phyloP scores from a whole-genome alignment of 129 eudicot species.

The Centaurea solstitialis region DNA sequence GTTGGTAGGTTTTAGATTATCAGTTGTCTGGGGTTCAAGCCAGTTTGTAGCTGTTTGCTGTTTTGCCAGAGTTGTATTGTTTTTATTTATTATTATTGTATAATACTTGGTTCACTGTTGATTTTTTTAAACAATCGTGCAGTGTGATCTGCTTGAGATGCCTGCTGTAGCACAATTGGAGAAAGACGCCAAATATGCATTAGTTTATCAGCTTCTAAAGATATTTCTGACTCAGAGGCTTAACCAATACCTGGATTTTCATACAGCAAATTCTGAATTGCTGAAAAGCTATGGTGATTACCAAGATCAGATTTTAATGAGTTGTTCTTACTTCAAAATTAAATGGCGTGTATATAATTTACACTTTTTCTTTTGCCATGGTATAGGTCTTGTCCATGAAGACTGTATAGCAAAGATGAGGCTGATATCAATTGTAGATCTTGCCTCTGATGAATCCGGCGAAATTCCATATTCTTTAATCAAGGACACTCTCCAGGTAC shows the following conservation, averaged over 20 bases:
- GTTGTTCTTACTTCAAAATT: not conserved
- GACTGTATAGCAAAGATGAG: constrained; percentile 84
- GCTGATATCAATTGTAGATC: constrained; percentile 78
- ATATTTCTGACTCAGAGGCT: constrained; percentile 69
- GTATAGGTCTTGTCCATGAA: constrained; percentile 81
- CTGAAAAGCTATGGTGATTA: constrained; percentile 61
- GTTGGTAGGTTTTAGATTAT: not conserved
- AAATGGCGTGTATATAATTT: not conserved
- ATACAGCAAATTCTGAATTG: constrained; percentile 57
- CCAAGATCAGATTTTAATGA: not conserved
- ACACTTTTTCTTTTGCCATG: constrained; percentile 6
- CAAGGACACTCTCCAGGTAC: constrained; percentile 68
- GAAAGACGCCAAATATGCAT: constrained; percentile 70
- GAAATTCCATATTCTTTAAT: constrained; percentile 67
- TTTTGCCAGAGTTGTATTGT: not conserved
- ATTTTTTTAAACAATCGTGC: constrained; percentile 13
- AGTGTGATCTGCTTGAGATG: constrained; percentile 89
- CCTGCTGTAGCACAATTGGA: constrained; percentile 85
- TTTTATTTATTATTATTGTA: not conserved
- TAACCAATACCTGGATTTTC: constrained; percentile 63
- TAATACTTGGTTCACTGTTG: constrained; percentile 1
- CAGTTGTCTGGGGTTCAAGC: not conserved
- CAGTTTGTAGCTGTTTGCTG: not conserved
- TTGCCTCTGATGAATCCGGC: constrained; percentile 64
- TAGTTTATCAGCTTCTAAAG: constrained; percentile 64